These are phyloP conservation scores for Sphagnum contortum DNA, from an alignment of 225 moss, liverwort and hornwort species.

Conservation along the genomic window DNA sequence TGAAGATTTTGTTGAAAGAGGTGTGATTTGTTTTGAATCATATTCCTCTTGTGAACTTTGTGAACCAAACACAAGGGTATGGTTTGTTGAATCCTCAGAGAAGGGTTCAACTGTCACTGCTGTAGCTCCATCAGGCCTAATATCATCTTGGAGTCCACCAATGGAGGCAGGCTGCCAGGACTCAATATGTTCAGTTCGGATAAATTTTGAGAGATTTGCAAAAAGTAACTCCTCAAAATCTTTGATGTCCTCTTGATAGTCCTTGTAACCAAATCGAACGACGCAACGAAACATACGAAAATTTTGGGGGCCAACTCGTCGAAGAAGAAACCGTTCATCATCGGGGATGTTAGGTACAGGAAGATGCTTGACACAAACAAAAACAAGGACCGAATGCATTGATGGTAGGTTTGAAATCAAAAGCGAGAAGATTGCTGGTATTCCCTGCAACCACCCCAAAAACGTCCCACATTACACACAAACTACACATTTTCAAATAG, in stretches of 20 bases:
- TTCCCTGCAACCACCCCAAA: constrained; percentile 34
- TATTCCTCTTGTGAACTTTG: background rate
- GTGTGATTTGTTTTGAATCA: background rate
- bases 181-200: constrained; percentile 33
- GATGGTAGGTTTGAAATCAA: constrained; percentile 72
- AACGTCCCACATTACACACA: no score
- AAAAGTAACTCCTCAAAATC: constrained; percentile 49
- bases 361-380: constrained; percentile 76
- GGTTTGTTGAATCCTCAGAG: background rate
- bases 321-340: constrained; percentile 73
- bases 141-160: no score
- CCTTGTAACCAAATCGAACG: constrained; percentile 75
- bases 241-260: constrained; percentile 11
- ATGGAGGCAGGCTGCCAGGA: background rate
- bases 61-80: background rate
- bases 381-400: constrained; percentile 62
- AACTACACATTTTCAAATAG: no score
- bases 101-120: background rate
- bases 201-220: constrained; percentile 17
- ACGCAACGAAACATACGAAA: constrained; percentile 81
- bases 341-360: constrained; percentile 52
- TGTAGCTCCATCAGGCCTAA: background rate
- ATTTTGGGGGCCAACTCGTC: constrained; percentile 58
- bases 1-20: no score
- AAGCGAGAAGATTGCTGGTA: constrained; percentile 66